Conservation (phyloP, 345 rosid species). For the Ceriops zippeliana region DNA sequence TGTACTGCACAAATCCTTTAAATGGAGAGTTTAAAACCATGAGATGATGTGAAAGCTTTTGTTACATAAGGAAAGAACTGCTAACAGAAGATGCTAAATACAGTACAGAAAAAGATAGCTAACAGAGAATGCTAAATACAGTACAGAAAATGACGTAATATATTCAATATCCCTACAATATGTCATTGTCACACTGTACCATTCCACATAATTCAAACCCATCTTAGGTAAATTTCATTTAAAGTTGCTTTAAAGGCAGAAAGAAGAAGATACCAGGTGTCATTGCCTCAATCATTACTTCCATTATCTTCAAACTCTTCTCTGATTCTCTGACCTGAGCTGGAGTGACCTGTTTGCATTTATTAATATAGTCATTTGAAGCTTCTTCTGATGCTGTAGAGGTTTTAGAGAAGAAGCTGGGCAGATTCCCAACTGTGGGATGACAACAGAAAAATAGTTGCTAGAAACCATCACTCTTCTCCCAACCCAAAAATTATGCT, state of each 20-base stretch:
- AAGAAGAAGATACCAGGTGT: conserved; percentile 61
- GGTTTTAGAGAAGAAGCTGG: conserved; percentile 1
- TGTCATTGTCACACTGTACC: background rate
- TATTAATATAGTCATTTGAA: conserved; percentile 3
- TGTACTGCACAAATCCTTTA: background rate
- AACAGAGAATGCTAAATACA: background rate
- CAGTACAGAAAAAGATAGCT: background rate
- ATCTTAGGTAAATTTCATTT: conserved; percentile 7
- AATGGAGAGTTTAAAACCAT: background rate
- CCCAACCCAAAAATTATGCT: background rate
- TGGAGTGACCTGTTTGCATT: conserved; percentile 62
- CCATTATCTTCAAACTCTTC: conserved; percentile 79
- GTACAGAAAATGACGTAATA: background rate
- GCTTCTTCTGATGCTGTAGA: background rate
- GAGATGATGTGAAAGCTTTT: background rate
- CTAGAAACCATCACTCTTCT: background rate
- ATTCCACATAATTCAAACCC: background rate
- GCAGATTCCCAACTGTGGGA: background rate
- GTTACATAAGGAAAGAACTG: background rate
- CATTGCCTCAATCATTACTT: conserved; percentile 91
- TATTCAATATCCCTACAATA: background rate
- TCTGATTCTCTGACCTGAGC: conserved; percentile 93
- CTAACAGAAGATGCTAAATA: background rate
- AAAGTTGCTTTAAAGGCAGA: conserved; percentile 8
- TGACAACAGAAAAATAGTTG: background rate